Evolutionary conservation across 495 filamentous ascomycete species (phyloP), one percentile per base, ranked within the genome.

Genomic region (Thermochaetoides thermophila): DNA sequence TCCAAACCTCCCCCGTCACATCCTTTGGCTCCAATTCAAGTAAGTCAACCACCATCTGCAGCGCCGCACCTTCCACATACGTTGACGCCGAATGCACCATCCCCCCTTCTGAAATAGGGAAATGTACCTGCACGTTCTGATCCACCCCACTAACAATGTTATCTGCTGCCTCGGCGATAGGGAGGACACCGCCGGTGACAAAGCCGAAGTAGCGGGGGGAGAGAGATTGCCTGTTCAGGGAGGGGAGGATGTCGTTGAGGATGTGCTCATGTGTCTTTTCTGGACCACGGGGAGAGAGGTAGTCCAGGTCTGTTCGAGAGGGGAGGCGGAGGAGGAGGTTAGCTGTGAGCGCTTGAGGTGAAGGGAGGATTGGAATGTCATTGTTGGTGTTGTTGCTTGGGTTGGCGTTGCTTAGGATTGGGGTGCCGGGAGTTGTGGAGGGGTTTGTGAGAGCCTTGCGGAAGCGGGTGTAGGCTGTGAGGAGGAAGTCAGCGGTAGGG

Each of bases 61-160:
- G 58, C 0, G 86, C 72, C 20, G 58, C 56, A 37, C 72, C 69
- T 53, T 95, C 86, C 17, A 95, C 69, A 12, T 71, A 70, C 0
- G 83, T 87, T 11, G 72, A 64, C 10, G 84, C 65, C 0, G 74
- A 77, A 49, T 93, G 37, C 10, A 13, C 17, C 31, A 30, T 33
- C 15, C 16, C 7, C n/a, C 17, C 0, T 7, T 17, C 7, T 14
- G 14, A 76, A 7, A 65, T 56, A 1, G 83, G 72, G 14, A 95
- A 59, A 56, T 94, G 84, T 7, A 95, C 83, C 31, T 73, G 67
- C n/a, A 84, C 74, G 48, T 84, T 93, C 39, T 89, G 81, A 48
- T 94, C 86, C 27, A 74, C 71, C 2, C 69, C 66, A 7, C 71
- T 76, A 30, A 85, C 84, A 9, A 93, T 56, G 45, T 78, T 74